These are phyloP conservation scores for Pythium rishiriense DNA, from an alignment of 352 stramenopile genomes.

Conservation along the genomic window DNA sequence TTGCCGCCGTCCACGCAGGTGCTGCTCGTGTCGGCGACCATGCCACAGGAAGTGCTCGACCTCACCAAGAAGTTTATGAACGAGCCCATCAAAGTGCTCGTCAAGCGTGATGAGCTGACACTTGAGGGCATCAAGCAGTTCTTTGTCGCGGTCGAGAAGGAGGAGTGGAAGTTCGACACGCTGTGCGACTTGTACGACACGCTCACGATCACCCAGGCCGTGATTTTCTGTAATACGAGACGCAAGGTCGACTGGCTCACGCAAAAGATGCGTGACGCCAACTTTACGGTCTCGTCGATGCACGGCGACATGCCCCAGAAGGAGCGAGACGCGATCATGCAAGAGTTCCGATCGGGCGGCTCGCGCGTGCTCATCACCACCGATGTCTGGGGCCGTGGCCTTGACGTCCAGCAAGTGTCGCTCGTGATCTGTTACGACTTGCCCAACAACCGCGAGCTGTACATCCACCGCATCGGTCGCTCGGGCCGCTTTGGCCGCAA, in stretches of 20 bases:
- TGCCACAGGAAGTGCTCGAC: slow-evolving; percentile 94
- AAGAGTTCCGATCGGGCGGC: slow-evolving; percentile 95
- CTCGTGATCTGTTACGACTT: slow-evolving; percentile 98
- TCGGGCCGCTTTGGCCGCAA: slow-evolving; percentile 97
- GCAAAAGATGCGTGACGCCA: slow-evolving; percentile 94
- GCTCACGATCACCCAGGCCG: slow-evolving; percentile 99
- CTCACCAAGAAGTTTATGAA: slow-evolving; percentile 99
- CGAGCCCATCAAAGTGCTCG: slow-evolving; percentile 95
- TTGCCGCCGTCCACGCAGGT: slow-evolving; percentile 93
- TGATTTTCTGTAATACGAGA: slow-evolving; percentile 99
- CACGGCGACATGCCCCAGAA: slow-evolving; percentile 97
- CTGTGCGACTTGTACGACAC: slow-evolving; percentile 99
- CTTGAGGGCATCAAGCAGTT: slow-evolving; percentile 99
- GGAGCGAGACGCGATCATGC: slow-evolving; percentile 95
- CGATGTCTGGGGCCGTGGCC: slow-evolving; percentile 95
- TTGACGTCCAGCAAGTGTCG: slow-evolving; percentile 97
- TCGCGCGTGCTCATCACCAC: slow-evolving; percentile 97
- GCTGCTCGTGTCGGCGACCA: slow-evolving; percentile 94
- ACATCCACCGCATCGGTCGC: slow-evolving; percentile 95
- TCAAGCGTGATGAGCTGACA: slow-evolving; percentile 98
- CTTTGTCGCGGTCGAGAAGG: slow-evolving; percentile 98
- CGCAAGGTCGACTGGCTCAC: slow-evolving; percentile 99
- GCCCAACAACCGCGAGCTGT: slow-evolving; percentile 96
- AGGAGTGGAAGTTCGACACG: slow-evolving; percentile 99
- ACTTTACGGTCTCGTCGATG: slow-evolving; percentile 97